A percentile compares a stretch with the other conserved stretches of the same genome.
phyloP scores from a whole-genome alignment of 352 stramenopile species.

The Phytopythium boreale region DNA sequence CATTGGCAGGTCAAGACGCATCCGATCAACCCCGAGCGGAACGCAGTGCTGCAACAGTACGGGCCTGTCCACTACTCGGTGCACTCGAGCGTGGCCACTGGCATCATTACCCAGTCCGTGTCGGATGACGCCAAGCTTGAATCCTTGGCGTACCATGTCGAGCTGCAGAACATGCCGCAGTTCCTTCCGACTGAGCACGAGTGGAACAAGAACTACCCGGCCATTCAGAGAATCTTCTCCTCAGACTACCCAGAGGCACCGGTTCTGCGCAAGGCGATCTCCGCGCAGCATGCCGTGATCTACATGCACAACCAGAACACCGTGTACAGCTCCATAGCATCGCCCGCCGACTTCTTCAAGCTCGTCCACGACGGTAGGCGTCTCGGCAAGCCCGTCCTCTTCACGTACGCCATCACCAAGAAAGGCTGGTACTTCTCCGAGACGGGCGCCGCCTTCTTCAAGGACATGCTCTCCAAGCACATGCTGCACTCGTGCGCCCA shows the following conservation, averaged over 20 bases:
- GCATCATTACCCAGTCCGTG: slow-evolving; percentile 20
- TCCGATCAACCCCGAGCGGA: not conserved
- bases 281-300: slow-evolving; percentile 21
- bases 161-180: slow-evolving; percentile 21
- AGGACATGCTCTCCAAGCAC: slow-evolving; percentile 39
- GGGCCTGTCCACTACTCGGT: slow-evolving; percentile 32
- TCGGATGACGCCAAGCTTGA: slow-evolving; percentile 19
- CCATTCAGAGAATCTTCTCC: slow-evolving; percentile 25
- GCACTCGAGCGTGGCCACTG: slow-evolving; percentile 21
- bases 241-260: slow-evolving; percentile 22
- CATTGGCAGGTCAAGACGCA: slow-evolving; percentile 22
- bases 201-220: slow-evolving; percentile 30
- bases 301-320: slow-evolving; percentile 24
- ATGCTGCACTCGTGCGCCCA: slow-evolving; percentile 27
- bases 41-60: slow-evolving; percentile 17
- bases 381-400: slow-evolving; percentile 27
- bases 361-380: slow-evolving; percentile 21
- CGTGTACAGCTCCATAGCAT: slow-evolving; percentile 12
- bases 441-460: slow-evolving; percentile 31
- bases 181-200: slow-evolving; percentile 22
- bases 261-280: slow-evolving; percentile 18
- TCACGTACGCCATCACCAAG: slow-evolving; percentile 30
- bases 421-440: slow-evolving; percentile 39
- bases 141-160: slow-evolving; percentile 23
- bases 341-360: slow-evolving; percentile 24